These are phyloP conservation scores for Metarhizium guizhouense DNA, from an alignment of 2,329 filamentous ascomycete species.

Conservation along the genomic window DNA sequence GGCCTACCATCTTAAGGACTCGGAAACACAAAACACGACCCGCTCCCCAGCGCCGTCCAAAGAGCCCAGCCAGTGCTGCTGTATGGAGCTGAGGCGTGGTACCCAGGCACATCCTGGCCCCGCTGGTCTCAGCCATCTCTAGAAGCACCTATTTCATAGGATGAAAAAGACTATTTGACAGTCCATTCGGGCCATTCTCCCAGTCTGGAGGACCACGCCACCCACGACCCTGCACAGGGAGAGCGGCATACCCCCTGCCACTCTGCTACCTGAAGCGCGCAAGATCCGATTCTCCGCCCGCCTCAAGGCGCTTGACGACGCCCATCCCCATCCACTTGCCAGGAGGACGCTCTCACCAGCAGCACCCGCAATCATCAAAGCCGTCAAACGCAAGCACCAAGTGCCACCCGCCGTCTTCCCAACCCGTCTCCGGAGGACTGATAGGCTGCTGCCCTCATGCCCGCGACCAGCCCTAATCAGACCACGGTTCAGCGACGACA, in stretches of 20 bases:
- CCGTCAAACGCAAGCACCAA: not conserved
- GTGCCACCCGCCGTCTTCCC: not conserved
- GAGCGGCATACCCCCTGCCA: not conserved
- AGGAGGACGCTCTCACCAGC: not conserved
- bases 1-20: too few species aligned
- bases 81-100: too few species aligned
- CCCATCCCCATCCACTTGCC: not conserved
- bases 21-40: too few species aligned
- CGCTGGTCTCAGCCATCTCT: too few species aligned
- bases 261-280: not conserved
- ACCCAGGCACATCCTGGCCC: too few species aligned
- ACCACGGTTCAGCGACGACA: too few species aligned
- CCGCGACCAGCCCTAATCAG: too few species aligned
- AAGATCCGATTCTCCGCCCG: not conserved
- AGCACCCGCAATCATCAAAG: not conserved
- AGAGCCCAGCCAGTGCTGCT: too few species aligned
- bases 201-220: not conserved
- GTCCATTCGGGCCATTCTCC: not conserved
- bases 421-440: not conserved
- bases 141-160: too few species aligned
- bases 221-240: not conserved
- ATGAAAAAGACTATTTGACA: too few species aligned
- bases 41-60: too few species aligned
- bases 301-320: not conserved
- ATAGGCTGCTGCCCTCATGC: not conserved